Conservation (phyloP, 2,329 filamentous ascomycete species). For the Trichoderma koningiopsis region DNA sequence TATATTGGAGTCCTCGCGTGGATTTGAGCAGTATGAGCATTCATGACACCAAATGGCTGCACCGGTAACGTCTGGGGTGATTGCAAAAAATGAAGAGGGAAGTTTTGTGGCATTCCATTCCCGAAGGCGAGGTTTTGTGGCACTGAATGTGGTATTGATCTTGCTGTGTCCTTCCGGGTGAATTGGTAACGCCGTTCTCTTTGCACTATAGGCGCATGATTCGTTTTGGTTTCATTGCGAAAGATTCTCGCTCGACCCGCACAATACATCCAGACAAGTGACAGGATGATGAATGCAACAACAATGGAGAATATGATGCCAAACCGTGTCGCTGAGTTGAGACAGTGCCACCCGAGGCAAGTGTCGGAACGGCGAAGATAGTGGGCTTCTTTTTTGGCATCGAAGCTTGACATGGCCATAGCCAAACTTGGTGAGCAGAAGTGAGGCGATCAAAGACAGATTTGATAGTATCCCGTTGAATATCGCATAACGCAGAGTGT, state of each 20-base stretch:
- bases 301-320: slow-evolving; percentile 45
- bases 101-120: neutral
- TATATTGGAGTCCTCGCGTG: neutral
- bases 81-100: neutral
- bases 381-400: neutral
- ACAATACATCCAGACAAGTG: slow-evolving; percentile 41
- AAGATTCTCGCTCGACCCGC: slow-evolving; percentile 32
- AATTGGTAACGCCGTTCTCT: neutral
- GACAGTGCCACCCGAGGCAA: slow-evolving; percentile 44
- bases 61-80: neutral
- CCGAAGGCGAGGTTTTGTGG: neutral
- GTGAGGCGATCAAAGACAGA: neutral
- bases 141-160: neutral
- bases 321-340: slow-evolving; percentile 41
- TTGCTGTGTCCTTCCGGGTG: neutral
- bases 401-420: neutral
- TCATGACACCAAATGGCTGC: neutral
- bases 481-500: neutral
- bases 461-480: neutral
- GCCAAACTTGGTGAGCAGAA: neutral
- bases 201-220: slow-evolving; percentile 26
- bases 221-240: neutral
- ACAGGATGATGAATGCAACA: slow-evolving; percentile 35
- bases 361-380: slow-evolving; percentile 11
- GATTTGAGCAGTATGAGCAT: neutral